These are phyloP conservation scores for Auricularia sp. DNA, from an alignment of 768 basidiomycete species.

Conservation along the genomic window DNA sequence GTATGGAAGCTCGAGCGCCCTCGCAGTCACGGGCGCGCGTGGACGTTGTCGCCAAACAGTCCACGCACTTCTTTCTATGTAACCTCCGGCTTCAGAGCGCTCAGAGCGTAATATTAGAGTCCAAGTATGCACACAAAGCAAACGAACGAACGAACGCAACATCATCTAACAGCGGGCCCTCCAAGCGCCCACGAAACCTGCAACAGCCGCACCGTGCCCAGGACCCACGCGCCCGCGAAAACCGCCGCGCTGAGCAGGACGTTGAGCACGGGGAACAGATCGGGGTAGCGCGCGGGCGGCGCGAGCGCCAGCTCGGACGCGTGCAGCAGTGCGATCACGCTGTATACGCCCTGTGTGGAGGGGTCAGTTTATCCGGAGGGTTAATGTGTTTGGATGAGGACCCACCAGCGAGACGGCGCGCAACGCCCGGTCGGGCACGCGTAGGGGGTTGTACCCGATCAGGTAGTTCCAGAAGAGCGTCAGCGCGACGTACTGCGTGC, in stretches of 20 bases:
- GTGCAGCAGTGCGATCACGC: conserved; percentile 47
- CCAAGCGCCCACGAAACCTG: conserved; percentile 75
- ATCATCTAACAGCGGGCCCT: conserved; percentile 30
- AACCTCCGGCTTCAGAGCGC: no score
- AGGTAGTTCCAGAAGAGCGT: conserved; percentile 72
- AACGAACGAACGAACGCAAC: no score
- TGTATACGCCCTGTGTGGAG: conserved; percentile 41
- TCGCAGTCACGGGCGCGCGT: no score
- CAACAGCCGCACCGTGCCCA: conserved; percentile 75
- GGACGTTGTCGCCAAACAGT: no score
- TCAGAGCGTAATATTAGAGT: not conserved
- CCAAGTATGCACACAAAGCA: no score
- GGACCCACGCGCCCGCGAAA: conserved; percentile 77
- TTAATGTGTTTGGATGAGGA: no score
- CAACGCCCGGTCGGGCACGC: conserved; percentile 17
- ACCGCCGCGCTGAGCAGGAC: conserved; percentile 71
- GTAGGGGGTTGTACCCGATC: conserved; percentile 67
- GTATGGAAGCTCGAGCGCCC: no score
- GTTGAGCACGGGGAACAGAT: conserved; percentile 79
- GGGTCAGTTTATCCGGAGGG: no score
- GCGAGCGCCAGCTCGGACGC: conserved; percentile 47
- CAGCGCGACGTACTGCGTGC: conserved; percentile 59
- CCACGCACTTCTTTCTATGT: no score
- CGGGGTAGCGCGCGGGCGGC: conserved; percentile 72
- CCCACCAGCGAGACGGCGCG: not conserved